Base-by-base conservation (phyloP, 176 grass and related monocot genomes). In the Musa troglodytarum region DNA sequence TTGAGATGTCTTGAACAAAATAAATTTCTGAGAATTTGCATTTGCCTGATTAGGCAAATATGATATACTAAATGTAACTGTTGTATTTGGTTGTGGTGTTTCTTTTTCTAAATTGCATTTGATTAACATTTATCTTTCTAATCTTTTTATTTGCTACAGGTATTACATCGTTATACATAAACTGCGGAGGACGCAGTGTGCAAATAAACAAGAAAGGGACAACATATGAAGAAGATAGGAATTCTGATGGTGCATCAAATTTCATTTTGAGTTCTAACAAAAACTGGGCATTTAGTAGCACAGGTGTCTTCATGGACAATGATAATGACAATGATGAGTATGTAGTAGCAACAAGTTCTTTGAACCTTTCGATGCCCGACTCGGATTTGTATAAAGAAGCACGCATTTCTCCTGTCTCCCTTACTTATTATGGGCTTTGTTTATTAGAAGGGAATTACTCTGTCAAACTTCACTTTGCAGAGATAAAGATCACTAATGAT, bases 381-480 rank as follows among this genome's bases (percentile, higher is more conserved):
- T 49, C 17, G 5, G 50, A 22, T 20, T 51, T 72, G 50, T 72
- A 72, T 21, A 20, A 12, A 1, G 53, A 34, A 5, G 50, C 69
- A 22, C 49, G 69, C 2, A 72, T 53, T 20, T 52, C 49, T 53
- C 69, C 69, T 12, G 49, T 72, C n/a, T 72, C 69, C 17, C 50
- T 72, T 12, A 23, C 16, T 23, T 72, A 72, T 21, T 72, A 52
- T 53, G 69, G 69, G 10, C 50, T 72, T 14, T 72, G 69, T 52
- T 72, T 72, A 52, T 19, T 21, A 19, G 50, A 72, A 21, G 50
- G 50, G 7, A 72, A 23, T 72, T 72, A 72, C 13, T 23, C 69
- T 1, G 69, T 72, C 14, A 75, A 75, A 23, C 73, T 75, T 19
- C 73, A 75, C 14, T 61, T 75, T 49, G 54, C 73, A 17, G 73